These are phyloP conservation scores for Phytophthora crassamura DNA, from an alignment of 352 stramenopile species.

Conservation along the genomic window DNA sequence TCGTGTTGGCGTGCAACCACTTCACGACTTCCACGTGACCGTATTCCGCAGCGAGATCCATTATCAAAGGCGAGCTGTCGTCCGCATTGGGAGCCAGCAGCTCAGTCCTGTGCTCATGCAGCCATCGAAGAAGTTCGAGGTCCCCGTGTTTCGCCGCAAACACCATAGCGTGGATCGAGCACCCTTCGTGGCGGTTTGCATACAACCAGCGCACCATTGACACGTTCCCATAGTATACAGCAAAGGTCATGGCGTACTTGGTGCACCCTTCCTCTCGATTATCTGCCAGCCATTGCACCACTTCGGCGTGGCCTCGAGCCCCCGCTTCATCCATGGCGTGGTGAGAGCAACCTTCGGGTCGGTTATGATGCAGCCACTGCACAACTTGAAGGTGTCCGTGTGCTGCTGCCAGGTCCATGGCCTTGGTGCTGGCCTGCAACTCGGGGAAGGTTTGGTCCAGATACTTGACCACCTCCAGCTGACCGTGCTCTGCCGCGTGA, in stretches of 20 bases:
- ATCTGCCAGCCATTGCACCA: constrained; percentile 41
- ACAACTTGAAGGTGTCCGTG: constrained; percentile 59
- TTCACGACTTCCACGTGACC: constrained; percentile 44
- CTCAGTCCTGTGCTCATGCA: constrained; percentile 30
- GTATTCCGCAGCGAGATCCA: constrained; percentile 43
- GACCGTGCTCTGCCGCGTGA: constrained; percentile 39
- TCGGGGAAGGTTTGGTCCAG: constrained; percentile 27
- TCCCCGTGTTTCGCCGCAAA: constrained; percentile 39
- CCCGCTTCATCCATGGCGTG: constrained; percentile 45
- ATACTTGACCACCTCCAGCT: constrained; percentile 41
- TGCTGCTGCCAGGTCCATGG: constrained; percentile 36
- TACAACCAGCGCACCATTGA: constrained; percentile 45
- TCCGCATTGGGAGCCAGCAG: constrained; percentile 17
- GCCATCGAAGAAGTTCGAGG: constrained; percentile 37
- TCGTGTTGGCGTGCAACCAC: constrained; percentile 40
- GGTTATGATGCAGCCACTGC: constrained; percentile 56
- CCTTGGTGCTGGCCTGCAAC: constrained; percentile 30
- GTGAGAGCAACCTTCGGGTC: constrained; percentile 33
- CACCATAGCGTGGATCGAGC: constrained; percentile 38
- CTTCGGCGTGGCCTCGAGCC: constrained; percentile 30
- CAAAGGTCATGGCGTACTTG: constrained; percentile 48
- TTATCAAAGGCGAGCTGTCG: constrained; percentile 33
- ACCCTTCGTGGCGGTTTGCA: constrained; percentile 38
- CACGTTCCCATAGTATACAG: constrained; percentile 40
- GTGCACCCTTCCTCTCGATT: constrained; percentile 40